Conservation (phyloP, 139 green algal species). For the Coccomyxa sp. region DNA sequence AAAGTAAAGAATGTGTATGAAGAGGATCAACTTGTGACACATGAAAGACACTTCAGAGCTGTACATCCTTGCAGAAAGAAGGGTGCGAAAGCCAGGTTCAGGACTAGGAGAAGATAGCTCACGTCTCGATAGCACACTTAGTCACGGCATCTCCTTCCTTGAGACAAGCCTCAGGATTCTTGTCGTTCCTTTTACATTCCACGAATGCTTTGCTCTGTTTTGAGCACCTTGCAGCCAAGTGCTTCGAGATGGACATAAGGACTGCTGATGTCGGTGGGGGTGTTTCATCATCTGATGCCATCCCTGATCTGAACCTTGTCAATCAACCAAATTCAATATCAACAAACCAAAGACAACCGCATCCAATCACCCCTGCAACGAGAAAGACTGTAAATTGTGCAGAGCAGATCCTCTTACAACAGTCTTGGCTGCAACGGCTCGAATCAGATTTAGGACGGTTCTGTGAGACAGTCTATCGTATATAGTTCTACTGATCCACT, state of each 20-base stretch:
- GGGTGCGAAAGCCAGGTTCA: background rate
- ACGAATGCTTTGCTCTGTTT: conserved; percentile 52
- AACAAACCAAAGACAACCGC: background rate
- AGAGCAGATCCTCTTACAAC: background rate
- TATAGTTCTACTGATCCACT: no score
- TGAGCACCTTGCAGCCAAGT: conserved; percentile 44
- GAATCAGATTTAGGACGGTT: background rate
- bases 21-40: no score
- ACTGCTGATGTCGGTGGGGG: conserved; percentile 51
- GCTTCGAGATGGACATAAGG: conserved; percentile 56
- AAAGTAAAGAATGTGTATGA: background rate
- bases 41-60: background rate
- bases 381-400: background rate
- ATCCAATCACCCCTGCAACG: background rate
- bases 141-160: conserved; percentile 52
- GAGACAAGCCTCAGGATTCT: conserved; percentile 52
- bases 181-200: conserved; percentile 47
- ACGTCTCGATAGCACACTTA: conserved; percentile 52
- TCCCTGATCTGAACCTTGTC: background rate
- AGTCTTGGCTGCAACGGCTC: background rate
- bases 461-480: no score
- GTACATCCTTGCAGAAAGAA: background rate
- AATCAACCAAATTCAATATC: background rate
- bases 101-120: background rate
- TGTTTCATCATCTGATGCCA: conserved; percentile 5